Conservation (phyloP, 371 early-diverging fungal genomes). For the Mucor piriformis region DNA sequence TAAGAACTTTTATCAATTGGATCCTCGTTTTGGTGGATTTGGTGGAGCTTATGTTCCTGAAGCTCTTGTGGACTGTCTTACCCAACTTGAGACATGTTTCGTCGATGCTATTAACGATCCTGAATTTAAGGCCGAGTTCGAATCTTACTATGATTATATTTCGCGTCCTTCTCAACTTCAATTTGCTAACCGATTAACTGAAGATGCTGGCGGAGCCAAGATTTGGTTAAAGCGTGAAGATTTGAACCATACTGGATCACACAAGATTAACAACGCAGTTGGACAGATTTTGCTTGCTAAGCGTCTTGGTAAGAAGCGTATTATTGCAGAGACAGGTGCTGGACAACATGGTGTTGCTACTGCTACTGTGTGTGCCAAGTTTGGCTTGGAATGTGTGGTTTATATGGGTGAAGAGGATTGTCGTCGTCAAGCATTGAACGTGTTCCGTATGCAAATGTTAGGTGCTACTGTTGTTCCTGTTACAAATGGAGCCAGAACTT, state of each 20-base stretch:
- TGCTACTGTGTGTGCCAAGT: constrained; percentile 97
- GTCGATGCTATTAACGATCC: constrained; percentile 83
- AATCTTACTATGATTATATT: constrained; percentile 88
- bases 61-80: constrained; percentile 89
- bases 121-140: constrained; percentile 88
- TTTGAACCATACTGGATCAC: constrained; percentile 97
- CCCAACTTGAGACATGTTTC: constrained; percentile 86
- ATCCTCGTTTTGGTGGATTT: constrained; percentile 89
- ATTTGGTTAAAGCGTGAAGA: constrained; percentile 99
- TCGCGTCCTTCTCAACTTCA: constrained; percentile 91
- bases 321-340: constrained; percentile 98
- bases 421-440: constrained; percentile 92
- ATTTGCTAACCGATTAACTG: constrained; percentile 84
- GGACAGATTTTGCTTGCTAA: constrained; percentile 94
- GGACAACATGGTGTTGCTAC: constrained; percentile 99
- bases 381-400: constrained; percentile 92
- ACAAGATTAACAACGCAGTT: constrained; percentile 98
- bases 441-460: constrained; percentile 93
- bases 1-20: constrained; percentile 57
- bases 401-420: constrained; percentile 98
- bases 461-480: constrained; percentile 95
- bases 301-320: constrained; percentile 93
- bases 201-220: constrained; percentile 78
- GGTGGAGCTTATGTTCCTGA: constrained; percentile 98
- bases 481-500: constrained; percentile 75